Percentiles rank a stretch among this genome's conserved stretches.
Evolutionary conservation across 768 basidiomycete species (phyloP).

Genomic region (Leucocoprinus birnbaumii): DNA sequence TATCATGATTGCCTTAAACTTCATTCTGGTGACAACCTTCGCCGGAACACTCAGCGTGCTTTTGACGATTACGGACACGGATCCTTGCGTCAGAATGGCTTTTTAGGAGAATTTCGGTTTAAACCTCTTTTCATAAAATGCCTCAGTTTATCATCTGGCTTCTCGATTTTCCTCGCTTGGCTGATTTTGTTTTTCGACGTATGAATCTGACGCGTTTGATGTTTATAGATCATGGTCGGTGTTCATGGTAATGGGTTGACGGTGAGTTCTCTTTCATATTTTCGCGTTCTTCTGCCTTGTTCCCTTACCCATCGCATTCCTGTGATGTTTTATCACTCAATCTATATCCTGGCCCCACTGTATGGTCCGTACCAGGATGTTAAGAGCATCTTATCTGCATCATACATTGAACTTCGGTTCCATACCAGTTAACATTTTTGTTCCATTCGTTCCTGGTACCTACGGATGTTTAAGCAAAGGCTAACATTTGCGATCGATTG

Average conservation of each 20-base stretch:
- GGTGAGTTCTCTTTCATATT: conserved; percentile 12
- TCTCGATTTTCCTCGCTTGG: background rate
- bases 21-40: background rate
- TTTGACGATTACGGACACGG: background rate
- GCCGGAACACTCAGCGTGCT: background rate
- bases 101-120: background rate
- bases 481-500: background rate
- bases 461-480: background rate
- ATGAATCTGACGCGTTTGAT: background rate
- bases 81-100: background rate
- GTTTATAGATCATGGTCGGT: conserved; percentile 20
- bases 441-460: conserved; percentile 3
- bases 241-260: conserved; percentile 66
- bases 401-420: background rate
- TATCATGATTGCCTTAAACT: background rate
- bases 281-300: background rate
- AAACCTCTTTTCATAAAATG: background rate
- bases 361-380: background rate
- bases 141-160: background rate
- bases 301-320: background rate
- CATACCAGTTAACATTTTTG: background rate
- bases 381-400: background rate
- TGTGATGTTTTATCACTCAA: background rate
- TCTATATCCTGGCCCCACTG: background rate
- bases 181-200: background rate